phyloP scores from a whole-genome alignment of 345 rosid species.

The Bruguiera parviflora region DNA sequence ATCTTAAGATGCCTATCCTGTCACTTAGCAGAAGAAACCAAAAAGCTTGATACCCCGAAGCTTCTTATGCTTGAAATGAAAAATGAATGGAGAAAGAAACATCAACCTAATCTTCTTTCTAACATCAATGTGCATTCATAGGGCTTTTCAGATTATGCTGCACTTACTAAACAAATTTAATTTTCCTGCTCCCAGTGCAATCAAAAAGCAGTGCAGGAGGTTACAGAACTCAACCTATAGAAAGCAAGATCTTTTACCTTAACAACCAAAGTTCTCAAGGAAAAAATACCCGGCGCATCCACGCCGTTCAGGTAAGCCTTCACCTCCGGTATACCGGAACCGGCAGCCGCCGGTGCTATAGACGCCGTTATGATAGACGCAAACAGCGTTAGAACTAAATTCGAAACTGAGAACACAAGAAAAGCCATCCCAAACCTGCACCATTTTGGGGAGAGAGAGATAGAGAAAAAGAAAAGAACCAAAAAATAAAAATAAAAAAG shows the following conservation, averaged over 20 bases:
- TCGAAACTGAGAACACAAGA: slow-evolving; percentile 58
- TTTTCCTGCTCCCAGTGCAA: background rate
- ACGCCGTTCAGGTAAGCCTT: slow-evolving; percentile 95
- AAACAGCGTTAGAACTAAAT: slow-evolving; percentile 65
- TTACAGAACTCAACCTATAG: background rate
- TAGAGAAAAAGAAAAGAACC: background rate
- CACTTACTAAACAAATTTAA: background rate
- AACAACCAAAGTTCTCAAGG: slow-evolving; percentile 60
- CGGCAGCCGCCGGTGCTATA: slow-evolving; percentile 82
- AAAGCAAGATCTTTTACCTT: slow-evolving; percentile 43
- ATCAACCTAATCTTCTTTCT: too few relatives aligned
- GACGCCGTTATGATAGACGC: slow-evolving; percentile 62
- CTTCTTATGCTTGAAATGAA: too few relatives aligned
- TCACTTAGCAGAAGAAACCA: too few relatives aligned
- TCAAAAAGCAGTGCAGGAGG: background rate
- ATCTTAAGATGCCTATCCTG: too few relatives aligned
- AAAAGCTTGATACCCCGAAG: too few relatives aligned
- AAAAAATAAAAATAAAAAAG: background rate
- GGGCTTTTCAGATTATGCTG: too few relatives aligned
- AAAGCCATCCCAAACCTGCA: slow-evolving; percentile 70
- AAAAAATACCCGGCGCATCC: slow-evolving; percentile 79
- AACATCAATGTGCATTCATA: too few relatives aligned
- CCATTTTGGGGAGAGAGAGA: too few relatives aligned
- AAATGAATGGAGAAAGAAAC: too few relatives aligned
- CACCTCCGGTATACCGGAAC: slow-evolving; percentile 95